phyloP scores from a whole-genome alignment of 352 stramenopile species.

The Globisporangium iwayamae region DNA sequence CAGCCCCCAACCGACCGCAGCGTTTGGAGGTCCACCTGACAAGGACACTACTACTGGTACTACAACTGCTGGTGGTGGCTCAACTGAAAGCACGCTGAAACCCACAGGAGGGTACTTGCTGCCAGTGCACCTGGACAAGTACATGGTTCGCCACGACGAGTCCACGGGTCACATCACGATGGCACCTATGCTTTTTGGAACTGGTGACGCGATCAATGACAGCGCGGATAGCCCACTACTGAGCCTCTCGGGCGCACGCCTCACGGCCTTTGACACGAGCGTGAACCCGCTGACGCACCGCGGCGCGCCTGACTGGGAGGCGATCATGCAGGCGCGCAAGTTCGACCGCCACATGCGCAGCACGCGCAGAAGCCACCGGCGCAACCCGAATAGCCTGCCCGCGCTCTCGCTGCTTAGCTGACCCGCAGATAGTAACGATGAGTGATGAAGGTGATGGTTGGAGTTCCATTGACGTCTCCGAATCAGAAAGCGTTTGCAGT shows the following conservation, averaged over 20 bases:
- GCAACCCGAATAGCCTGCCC: conserved; percentile 34
- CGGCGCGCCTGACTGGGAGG: conserved; percentile 31
- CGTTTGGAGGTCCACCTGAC: background rate
- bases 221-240: background rate
- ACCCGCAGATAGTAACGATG: background rate
- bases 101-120: conserved; percentile 41
- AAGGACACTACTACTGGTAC: background rate
- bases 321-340: conserved; percentile 48
- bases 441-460: background rate
- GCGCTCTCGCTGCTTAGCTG: conserved; percentile 20
- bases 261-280: conserved; percentile 10
- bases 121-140: conserved; percentile 50
- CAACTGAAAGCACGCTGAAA: conserved; percentile 9
- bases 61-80: background rate
- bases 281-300: background rate
- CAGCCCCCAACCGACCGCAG: background rate
- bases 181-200: conserved; percentile 4
- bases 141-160: conserved; percentile 26
- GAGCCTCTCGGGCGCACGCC: background rate
- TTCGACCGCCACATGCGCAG: conserved; percentile 74
- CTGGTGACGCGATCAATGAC: background rate
- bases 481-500: background rate
- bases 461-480: background rate
- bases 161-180: conserved; percentile 3
- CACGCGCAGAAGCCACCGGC: conserved; percentile 54